Evolutionary conservation across 2,329 filamentous ascomycete genomes (phyloP).

Genomic region (Cryphonectria radicalis): DNA sequence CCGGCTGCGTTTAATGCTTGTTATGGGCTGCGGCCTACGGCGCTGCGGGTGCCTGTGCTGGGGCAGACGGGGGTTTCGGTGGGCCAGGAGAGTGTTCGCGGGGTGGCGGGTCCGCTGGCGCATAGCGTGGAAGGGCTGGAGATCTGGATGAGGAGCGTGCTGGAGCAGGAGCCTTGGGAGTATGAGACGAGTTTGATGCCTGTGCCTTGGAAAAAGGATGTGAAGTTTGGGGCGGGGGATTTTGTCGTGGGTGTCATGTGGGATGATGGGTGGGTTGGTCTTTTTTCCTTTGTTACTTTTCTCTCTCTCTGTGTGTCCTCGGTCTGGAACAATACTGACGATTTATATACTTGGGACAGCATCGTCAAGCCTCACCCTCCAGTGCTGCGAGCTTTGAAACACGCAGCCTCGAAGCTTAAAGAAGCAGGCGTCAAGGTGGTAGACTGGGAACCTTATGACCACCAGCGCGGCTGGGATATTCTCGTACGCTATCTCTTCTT

Average conservation of each 20-base stretch:
- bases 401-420: slow-evolving; percentile 21
- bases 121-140: slow-evolving; percentile 22
- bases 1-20: slow-evolving; percentile 28
- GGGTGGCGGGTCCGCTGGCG: slow-evolving; percentile 24
- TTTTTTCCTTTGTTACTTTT: neutral
- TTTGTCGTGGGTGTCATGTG: slow-evolving; percentile 26
- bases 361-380: slow-evolving; percentile 29
- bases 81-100: slow-evolving; percentile 21
- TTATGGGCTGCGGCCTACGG: slow-evolving; percentile 29
- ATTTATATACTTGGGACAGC: neutral
- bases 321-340: neutral
- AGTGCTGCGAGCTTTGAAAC: slow-evolving; percentile 17
- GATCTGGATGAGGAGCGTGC: slow-evolving; percentile 24
- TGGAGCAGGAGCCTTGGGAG: slow-evolving; percentile 25
- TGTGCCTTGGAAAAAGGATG: slow-evolving; percentile 18
- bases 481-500: neutral
- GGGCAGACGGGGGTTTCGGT: neutral
- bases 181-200: slow-evolving; percentile 18
- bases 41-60: slow-evolving; percentile 13
- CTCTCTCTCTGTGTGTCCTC: no score
- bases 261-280: slow-evolving; percentile 23
- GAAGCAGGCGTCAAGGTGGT: slow-evolving; percentile 26
- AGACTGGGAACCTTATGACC: slow-evolving; percentile 28
- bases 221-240: neutral
- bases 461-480: slow-evolving; percentile 26